A percentile compares a stretch with the other conserved stretches of the same genome.
These are phyloP conservation scores for Plenodomus tracheiphilus DNA, from an alignment of 2,329 filamentous ascomycete genomes.

Conservation along the genomic window DNA sequence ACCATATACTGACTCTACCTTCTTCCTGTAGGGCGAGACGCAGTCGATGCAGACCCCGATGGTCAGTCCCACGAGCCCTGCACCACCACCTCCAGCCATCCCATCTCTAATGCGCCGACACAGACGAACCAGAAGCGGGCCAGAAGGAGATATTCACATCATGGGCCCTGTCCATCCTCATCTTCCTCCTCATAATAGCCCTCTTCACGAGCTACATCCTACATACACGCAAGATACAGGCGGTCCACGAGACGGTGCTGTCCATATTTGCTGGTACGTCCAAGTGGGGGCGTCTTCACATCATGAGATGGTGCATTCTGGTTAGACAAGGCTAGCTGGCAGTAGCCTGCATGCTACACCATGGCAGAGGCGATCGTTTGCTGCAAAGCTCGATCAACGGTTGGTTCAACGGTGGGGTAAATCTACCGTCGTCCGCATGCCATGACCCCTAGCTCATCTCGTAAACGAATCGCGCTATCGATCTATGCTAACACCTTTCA, in stretches of 20 bases:
- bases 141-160: constrained; percentile 94
- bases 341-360: constrained; percentile 11
- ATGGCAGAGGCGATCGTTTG: constrained; percentile 6
- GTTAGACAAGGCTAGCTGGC: constrained; percentile 5
- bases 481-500: constrained; percentile 46
- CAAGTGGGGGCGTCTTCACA: no score
- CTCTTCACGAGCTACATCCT: constrained; percentile 97
- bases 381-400: constrained; percentile 9
- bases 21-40: constrained; percentile 47
- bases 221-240: constrained; percentile 95
- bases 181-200: constrained; percentile 88
- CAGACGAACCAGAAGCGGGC: constrained; percentile 75
- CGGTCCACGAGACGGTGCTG: constrained; percentile 95
- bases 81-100: constrained; percentile 10
- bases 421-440: constrained; percentile 12
- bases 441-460: constrained; percentile 14
- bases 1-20: constrained; percentile 6
- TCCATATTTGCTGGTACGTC: constrained; percentile 89
- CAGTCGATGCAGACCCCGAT: constrained; percentile 53
- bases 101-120: constrained; percentile 42
- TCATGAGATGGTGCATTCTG: no score
- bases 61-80: constrained; percentile 38
- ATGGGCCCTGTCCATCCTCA: constrained; percentile 96
- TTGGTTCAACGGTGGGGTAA: constrained; percentile 14
- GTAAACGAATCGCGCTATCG: constrained; percentile 21